Base-by-base conservation (phyloP, 2,329 filamentous ascomycete genomes). In the Xylogone sp. region DNA sequence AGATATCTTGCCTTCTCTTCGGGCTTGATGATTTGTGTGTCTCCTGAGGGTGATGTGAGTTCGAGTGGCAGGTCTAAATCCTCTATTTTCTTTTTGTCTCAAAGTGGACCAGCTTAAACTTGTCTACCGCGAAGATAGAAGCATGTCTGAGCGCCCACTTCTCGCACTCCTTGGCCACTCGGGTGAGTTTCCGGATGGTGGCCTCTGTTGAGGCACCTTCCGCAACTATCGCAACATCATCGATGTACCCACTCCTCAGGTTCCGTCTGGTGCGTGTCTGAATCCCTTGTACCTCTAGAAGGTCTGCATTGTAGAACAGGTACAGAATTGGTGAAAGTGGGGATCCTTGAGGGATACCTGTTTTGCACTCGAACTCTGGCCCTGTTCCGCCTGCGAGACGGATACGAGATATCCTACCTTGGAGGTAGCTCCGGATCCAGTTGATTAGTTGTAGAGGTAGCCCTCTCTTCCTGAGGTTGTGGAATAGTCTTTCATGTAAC, bases 231-330 rank as follows among this genome's bases (percentile, higher is more conserved):
- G 21, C 49, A 19, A 58, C 51, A 43, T 66, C 55, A 55, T 66
- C 54, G 27, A 66, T 62, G 48, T 58, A 64, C 18, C 59, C 59
- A n/a, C n/a, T n/a, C n/a, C n/a, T n/a, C n/a, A n/a, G n/a, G n/a
- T n/a, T 51, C 45, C 53, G 7, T 50, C 53, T 48, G 18, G 24
- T 22, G 46, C 59, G 42, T 43, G 51, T 48, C 51, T 5, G 24
- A 27, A 27, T 27, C 24, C 44, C 49, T 60, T 49, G 18, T 48
- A 45, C 45, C 21, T 65, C 58, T 50, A 68, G 51, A 1, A 68
- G 59, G 48, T 65, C 51, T 3, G 56, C 58, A 24, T 65, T 68
- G 49, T 66, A 68, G 61, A 65, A 65, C 39, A 68, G 54, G 55
- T 61, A 68, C 22, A 68, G 59, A 22, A 68, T 65, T 27, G 59